Base-by-base conservation (phyloP, 1,284 basidiomycete species). In the Cerrena zonata region DNA sequence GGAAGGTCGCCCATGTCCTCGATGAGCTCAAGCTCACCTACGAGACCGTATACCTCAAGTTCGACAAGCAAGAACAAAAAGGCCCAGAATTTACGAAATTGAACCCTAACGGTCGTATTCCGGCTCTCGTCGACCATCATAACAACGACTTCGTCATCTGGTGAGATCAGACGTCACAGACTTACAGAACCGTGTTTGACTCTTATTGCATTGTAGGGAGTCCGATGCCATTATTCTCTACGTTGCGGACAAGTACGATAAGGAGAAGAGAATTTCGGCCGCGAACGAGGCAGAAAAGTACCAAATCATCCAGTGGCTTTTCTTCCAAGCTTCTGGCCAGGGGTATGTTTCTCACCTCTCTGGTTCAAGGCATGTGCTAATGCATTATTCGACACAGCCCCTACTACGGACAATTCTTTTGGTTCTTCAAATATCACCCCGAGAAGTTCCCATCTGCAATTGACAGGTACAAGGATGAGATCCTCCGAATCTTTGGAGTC, bases 71-170 rank as follows among this genome's bases (percentile, higher is more conserved):
- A 13, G 63, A 64, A 54, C 64, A 64, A 38, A 65, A 64, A 54
- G 25, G 13, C 1, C 50, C 51, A 2, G 52, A 47, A 25, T 59
- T 57, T 50, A 18, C 52, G 25, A 56, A 58, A 56, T 36, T 57
- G 21, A 62, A 61, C 53, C 61, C 59, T 4, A 67, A 67, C 40
- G 60, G 62, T 1, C 56, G 63, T 3, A 61, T 67, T 25, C 65
- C 65, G 2, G 53, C 60, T 10, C 47, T 69, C 25, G 60, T 69
- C 26, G 67, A 69, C 52, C 65, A 66, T 55, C 26, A 53, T 25
- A 65, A 65, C 52, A 51, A 53, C 44, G 59, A 67, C 56, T 60
- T 61, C 30, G 49, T 50, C 24, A n/a, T 56, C 27, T 56, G 56
- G 51, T 49, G 24, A 13, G 48, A 3, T 11, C 26, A 25, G 10